phyloP scores from a whole-genome alignment of 352 stramenopile species.

The Phytophthora lateralis region DNA sequence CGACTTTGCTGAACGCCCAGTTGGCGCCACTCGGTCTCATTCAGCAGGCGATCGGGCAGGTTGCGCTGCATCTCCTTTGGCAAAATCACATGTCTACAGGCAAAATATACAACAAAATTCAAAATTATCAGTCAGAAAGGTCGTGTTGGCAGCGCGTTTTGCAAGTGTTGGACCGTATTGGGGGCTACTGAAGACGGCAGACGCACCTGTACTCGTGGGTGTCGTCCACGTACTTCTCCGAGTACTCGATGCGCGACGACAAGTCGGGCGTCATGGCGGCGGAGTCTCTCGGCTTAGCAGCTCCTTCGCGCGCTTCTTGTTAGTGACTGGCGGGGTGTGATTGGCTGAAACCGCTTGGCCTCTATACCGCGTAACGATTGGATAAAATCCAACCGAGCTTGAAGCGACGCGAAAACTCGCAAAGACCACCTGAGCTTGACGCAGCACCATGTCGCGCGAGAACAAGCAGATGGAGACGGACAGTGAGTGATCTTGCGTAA shows the following conservation, averaged over 20 bases:
- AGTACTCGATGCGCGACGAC: constrained; percentile 94
- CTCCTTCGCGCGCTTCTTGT: constrained; percentile 17
- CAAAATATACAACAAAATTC: constrained; percentile 1
- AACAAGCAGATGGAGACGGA: constrained; percentile 88
- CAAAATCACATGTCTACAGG: constrained; percentile 93
- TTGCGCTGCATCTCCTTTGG: constrained; percentile 98
- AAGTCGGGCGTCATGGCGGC: constrained; percentile 79
- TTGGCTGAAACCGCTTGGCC: constrained; percentile 15
- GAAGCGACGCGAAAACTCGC: constrained; percentile 19
- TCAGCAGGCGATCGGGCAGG: constrained; percentile 95
- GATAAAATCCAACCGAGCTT: neutral
- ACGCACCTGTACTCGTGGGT: constrained; percentile 92
- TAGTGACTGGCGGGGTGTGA: constrained; percentile 15
- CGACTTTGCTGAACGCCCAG: constrained; percentile 98
- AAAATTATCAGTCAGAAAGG: neutral
- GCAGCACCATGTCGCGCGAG: constrained; percentile 49
- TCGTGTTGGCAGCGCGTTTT: neutral
- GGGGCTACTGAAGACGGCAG: neutral
- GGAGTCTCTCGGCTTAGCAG: neutral
- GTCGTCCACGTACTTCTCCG: constrained; percentile 95
- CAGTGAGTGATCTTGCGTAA: constrained; percentile 40
- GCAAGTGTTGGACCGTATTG: no score
- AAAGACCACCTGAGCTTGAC: neutral
- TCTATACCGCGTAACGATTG: neutral
- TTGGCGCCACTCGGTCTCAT: constrained; percentile 97